phyloP scores from a whole-genome alignment of 352 stramenopile genomes.

The Phytopythium sindhum region DNA sequence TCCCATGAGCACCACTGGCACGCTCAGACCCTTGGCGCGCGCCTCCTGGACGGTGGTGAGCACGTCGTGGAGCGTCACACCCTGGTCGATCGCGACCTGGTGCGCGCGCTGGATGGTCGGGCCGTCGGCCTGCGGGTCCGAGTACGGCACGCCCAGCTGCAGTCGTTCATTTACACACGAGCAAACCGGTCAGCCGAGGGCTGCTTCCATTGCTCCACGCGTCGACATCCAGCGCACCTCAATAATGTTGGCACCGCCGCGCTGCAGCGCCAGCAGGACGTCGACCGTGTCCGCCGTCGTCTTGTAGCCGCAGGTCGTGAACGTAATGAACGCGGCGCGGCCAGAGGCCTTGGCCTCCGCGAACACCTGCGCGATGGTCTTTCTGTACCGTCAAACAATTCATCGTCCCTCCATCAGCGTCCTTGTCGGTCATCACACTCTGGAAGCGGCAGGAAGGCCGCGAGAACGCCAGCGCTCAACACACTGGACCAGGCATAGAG shows the following conservation, averaged over 20 bases:
- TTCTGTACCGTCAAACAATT: conserved; percentile 24
- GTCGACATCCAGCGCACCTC: conserved; percentile 54
- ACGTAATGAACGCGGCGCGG: conserved; percentile 94
- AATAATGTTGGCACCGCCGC: conserved; percentile 95
- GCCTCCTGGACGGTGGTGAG: conserved; percentile 92
- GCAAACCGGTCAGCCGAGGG: background rate
- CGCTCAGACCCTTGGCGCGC: conserved; percentile 87
- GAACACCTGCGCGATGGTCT: conserved; percentile 64
- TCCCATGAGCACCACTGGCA: conserved; percentile 98
- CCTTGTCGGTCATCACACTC: background rate
- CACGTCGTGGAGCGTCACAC: conserved; percentile 92
- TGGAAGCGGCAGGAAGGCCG: background rate
- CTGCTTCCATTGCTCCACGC: background rate
- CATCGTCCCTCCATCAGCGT: background rate
- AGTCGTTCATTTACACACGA: background rate
- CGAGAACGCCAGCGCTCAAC: background rate
- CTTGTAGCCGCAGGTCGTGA: conserved; percentile 96
- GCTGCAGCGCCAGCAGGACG: conserved; percentile 95
- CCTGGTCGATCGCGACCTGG: conserved; percentile 93
- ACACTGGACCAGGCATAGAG: background rate
- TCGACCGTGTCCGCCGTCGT: conserved; percentile 93
- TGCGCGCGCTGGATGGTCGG: conserved; percentile 96
- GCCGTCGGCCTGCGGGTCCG: conserved; percentile 97
- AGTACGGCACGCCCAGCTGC: conserved; percentile 97
- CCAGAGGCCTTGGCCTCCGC: conserved; percentile 62